phyloP scores from a whole-genome alignment of 2,329 filamentous ascomycete species.

The Curvularia spicifera region DNA sequence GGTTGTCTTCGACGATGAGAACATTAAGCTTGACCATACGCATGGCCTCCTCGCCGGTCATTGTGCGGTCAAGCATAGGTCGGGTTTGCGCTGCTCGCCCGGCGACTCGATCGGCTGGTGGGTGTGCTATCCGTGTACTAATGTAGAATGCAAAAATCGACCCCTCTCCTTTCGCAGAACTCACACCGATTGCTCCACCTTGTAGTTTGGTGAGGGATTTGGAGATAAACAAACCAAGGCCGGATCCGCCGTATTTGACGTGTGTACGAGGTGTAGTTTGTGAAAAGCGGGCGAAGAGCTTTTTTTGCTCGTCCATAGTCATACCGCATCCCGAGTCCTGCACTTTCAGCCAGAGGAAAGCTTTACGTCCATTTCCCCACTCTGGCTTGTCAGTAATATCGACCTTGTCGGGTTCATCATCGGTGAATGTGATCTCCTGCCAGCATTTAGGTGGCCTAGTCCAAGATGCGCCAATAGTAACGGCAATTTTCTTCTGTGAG shows the following conservation, averaged over 20 bases:
- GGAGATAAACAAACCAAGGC: conserved; percentile 54
- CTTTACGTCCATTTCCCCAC: conserved; percentile 44
- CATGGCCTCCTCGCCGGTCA: conserved; percentile 33
- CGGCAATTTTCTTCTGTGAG: conserved; percentile 42
- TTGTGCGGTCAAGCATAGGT: conserved; percentile 14
- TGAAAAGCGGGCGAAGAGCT: conserved; percentile 40
- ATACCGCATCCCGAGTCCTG: conserved; percentile 51
- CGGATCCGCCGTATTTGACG: conserved; percentile 51
- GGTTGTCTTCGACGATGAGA: conserved; percentile 49
- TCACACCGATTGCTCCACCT: conserved; percentile 54
- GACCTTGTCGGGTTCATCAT: conserved; percentile 6
- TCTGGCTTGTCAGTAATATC: conserved; percentile 24
- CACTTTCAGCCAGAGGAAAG: conserved; percentile 47
- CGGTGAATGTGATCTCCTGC: conserved; percentile 27
- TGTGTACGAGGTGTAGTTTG: conserved; percentile 43
- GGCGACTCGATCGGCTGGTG: conserved; percentile 13
- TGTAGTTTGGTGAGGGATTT: conserved; percentile 40
- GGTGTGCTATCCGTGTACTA: conserved; percentile 29
- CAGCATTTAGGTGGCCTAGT: conserved; percentile 23
- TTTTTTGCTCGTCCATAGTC: conserved; percentile 45
- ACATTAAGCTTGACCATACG: conserved; percentile 30
- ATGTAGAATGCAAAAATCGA: conserved; percentile 54
- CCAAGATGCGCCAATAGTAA: conserved; percentile 47
- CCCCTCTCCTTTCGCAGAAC: conserved; percentile 40
- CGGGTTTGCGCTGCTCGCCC: conserved; percentile 8